Evolutionary conservation across 345 rosid species (phyloP).

Genomic region (Pistacia atlantica): DNA sequence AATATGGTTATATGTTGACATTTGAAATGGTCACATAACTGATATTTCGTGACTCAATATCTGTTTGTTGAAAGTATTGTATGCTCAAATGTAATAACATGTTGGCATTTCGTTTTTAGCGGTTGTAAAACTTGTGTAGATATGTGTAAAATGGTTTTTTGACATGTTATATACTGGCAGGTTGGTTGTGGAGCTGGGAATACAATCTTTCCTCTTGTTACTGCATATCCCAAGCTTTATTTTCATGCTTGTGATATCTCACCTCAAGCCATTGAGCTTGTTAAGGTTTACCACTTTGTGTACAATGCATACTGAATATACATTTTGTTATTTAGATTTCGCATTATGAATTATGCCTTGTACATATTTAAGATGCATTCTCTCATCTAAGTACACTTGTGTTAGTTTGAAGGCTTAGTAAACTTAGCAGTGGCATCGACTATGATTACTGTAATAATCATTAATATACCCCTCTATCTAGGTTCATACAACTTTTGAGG

Average conservation of each 20-base stretch:
- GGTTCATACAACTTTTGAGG: too few relatives aligned
- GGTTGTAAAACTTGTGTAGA: background rate
- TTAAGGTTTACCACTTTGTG: constrained; percentile 38
- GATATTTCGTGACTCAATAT: background rate
- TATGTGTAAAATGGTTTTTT: background rate
- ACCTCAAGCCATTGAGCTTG: constrained; percentile 40
- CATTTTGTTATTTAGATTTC: background rate
- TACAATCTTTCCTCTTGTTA: constrained; percentile 58
- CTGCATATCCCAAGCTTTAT: constrained; percentile 45
- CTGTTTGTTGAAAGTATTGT: background rate
- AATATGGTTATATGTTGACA: too few relatives aligned
- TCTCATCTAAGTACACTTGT: background rate
- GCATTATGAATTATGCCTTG: background rate
- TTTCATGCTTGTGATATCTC: constrained; percentile 63
- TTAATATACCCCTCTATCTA: too few relatives aligned
- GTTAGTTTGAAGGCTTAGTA: background rate
- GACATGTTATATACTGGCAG: constrained; percentile 26
- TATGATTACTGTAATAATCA: too few relatives aligned
- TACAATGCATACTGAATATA: background rate
- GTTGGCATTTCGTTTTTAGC: too few relatives aligned
- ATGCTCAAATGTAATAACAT: background rate
- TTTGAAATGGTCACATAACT: too few relatives aligned
- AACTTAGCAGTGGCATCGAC: too few relatives aligned
- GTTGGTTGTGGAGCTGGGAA: constrained; percentile 67
- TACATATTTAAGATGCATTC: too few relatives aligned